These are phyloP conservation scores for Fistulinella prunicolor DNA, from an alignment of 768 basidiomycete genomes.

Conservation along the genomic window DNA sequence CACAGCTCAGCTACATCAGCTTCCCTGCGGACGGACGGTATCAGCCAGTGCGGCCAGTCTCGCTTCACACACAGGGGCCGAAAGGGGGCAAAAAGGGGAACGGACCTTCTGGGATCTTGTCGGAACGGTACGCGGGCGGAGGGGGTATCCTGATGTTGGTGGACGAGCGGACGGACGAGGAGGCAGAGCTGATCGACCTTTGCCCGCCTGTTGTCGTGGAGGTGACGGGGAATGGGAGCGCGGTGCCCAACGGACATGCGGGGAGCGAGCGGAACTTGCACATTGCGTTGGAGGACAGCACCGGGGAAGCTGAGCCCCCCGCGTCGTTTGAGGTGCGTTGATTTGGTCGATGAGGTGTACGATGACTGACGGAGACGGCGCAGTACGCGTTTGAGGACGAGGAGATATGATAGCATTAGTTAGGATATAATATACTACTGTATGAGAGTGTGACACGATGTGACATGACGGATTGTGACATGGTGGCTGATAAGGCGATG, in stretches of 20 bases:
- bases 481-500: constrained; percentile 25
- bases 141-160: constrained; percentile 85
- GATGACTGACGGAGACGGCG: neutral
- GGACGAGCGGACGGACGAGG: constrained; percentile 69
- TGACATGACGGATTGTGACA: constrained; percentile 25
- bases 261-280: constrained; percentile 39
- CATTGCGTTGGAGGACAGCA: constrained; percentile 67
- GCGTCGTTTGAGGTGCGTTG: constrained; percentile 77
- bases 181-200: constrained; percentile 70
- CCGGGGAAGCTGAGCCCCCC: constrained; percentile 73
- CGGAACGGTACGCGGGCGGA: constrained; percentile 71
- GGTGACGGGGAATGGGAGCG: constrained; percentile 26
- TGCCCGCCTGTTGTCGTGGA: constrained; percentile 36
- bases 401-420: constrained; percentile 36
- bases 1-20: constrained; percentile 79
- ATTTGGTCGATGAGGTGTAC: too few relatives aligned
- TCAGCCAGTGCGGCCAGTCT: constrained; percentile 83
- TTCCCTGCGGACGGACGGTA: constrained; percentile 82
- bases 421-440: neutral
- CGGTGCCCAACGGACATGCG: constrained; percentile 27
- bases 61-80: constrained; percentile 36
- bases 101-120: constrained; percentile 34
- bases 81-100: constrained; percentile 35
- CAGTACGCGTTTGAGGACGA: constrained; percentile 80
- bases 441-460: constrained; percentile 13